phyloP scores from a whole-genome alignment of 495 filamentous ascomycete genomes.

The Viridothelium virens region DNA sequence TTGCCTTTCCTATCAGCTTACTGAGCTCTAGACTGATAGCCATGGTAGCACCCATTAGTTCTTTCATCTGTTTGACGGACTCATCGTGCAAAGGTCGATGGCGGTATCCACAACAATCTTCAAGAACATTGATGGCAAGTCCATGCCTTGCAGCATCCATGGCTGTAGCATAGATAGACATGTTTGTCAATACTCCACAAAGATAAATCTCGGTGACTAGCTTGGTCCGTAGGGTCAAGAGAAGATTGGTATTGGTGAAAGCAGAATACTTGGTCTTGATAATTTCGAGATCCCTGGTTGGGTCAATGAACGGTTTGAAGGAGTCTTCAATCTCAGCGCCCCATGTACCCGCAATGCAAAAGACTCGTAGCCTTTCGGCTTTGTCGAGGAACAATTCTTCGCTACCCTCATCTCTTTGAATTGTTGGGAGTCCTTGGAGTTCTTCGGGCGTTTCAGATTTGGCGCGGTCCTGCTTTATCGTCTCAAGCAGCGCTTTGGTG shows the following conservation, averaged over 20 bases:
- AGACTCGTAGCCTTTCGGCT: slow-evolving; percentile 38
- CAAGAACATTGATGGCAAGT: slow-evolving; percentile 72
- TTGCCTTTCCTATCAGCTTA: slow-evolving; percentile 11
- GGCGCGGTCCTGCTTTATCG: neutral
- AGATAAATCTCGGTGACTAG: slow-evolving; percentile 89
- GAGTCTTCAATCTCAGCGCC: slow-evolving; percentile 62
- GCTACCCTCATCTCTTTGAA: slow-evolving; percentile 23
- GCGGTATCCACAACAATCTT: slow-evolving; percentile 85
- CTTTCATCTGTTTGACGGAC: slow-evolving; percentile 66
- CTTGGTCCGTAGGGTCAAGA: slow-evolving; percentile 61
- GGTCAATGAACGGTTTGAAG: slow-evolving; percentile 42
- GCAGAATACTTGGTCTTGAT: slow-evolving; percentile 86
- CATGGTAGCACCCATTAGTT: slow-evolving; percentile 65
- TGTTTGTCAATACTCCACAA: slow-evolving; percentile 81
- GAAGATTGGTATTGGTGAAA: slow-evolving; percentile 62
- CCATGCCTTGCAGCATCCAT: slow-evolving; percentile 84
- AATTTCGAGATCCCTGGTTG: slow-evolving; percentile 52
- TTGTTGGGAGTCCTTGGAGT: neutral
- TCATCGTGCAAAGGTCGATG: slow-evolving; percentile 62
- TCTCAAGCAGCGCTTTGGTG: neutral
- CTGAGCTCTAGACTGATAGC: slow-evolving; percentile 50
- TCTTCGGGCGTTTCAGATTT: slow-evolving; percentile 1
- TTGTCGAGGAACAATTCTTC: slow-evolving; percentile 56
- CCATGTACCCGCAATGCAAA: slow-evolving; percentile 53
- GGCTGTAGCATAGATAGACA: slow-evolving; percentile 86